phyloP scores from a whole-genome alignment of 2,329 filamentous ascomycete genomes.

The Acarospora socialis region DNA sequence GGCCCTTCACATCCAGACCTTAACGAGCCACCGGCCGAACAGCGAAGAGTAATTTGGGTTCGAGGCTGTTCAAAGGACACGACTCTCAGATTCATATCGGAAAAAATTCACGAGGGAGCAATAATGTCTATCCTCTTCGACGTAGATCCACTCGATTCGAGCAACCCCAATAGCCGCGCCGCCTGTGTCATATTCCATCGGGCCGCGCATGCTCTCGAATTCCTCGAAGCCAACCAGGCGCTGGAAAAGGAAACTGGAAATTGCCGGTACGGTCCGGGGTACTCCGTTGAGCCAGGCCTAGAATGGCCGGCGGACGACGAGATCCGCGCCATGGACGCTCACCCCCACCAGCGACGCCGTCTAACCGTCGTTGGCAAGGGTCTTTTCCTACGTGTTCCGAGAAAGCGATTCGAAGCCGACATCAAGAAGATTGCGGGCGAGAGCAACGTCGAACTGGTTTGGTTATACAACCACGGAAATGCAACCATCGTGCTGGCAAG shows the following conservation, averaged over 20 bases:
- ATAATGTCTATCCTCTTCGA: slow-evolving; percentile 25
- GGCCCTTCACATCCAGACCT: too few relatives aligned
- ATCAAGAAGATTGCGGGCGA: slow-evolving; percentile 19
- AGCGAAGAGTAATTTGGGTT: too few relatives aligned
- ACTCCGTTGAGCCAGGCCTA: slow-evolving; percentile 19
- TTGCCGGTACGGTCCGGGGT: slow-evolving; percentile 22
- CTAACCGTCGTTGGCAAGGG: slow-evolving; percentile 27
- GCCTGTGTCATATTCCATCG: slow-evolving; percentile 27
- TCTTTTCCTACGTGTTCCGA: slow-evolving; percentile 16
- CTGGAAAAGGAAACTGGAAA: slow-evolving; percentile 18
- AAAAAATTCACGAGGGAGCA: slow-evolving; percentile 25
- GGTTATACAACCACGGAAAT: slow-evolving; percentile 30
- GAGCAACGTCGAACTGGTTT: slow-evolving; percentile 26
- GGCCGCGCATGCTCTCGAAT: slow-evolving; percentile 22
- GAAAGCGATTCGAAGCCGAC: slow-evolving; percentile 16
- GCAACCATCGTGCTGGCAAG: slow-evolving; percentile 28
- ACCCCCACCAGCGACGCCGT: slow-evolving; percentile 25
- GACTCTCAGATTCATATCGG: slow-evolving; percentile 20
- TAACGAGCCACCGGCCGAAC: too few relatives aligned
- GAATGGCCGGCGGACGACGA: slow-evolving; percentile 23
- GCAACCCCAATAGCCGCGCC: too few relatives aligned
- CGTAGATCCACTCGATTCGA: too few relatives aligned
- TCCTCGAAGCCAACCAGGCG: slow-evolving; percentile 21
- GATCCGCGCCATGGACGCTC: slow-evolving; percentile 21
- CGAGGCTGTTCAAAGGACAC: slow-evolving; percentile 11